Base-by-base conservation (phyloP, 2,329 filamentous ascomycete species). In the Cytospora piceicola region DNA sequence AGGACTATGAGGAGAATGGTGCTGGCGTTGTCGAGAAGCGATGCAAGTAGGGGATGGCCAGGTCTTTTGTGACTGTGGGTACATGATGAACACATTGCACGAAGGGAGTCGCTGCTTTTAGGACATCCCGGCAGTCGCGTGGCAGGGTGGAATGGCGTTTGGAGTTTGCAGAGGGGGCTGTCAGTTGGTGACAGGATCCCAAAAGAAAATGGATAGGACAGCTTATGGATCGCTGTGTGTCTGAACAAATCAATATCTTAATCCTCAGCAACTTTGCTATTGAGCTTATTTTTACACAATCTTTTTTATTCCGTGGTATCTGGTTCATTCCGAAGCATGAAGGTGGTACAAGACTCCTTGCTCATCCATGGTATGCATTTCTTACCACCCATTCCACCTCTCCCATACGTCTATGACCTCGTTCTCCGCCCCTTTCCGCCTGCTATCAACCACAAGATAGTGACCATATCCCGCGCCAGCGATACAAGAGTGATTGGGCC, bases 1-100 rank as follows among this genome's bases (percentile, higher is more conserved):
- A 97, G 83, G 95, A 99, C 81, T 98, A 97, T 73, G 93, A 97
- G 70, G 96, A 99, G 82, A 94, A 97, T 77, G 95, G 95, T 1
- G 82, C 89, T 7, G 88, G 88, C 69, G 94, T 98, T 72, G 92
- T 98, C 54, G 94, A 98, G 83, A 97, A 97, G 86, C 85, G 94
- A 73, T 98, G 94, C 85, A 96, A 97, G 82, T 98, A 68, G 34
- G 46, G 39, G 24, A 11, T 17, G 27, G 24, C 15, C 24, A 24
- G 24, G 17, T 32, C 15, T 11, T 29, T 36, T 15, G 7, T 49
- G 22, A 14, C 9, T 24, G 15, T 51, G 22, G 22, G 15, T 30
- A 12, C 32, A 24, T 52, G 30, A 27, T 42, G 39, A 65, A 36
- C n/a, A 29, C 36, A 20, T 17, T 53, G 53, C 7, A 49, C 24